phyloP scores from a whole-genome alignment of 108 stramenopile genomes.

The Schizochytrium sp. region DNA sequence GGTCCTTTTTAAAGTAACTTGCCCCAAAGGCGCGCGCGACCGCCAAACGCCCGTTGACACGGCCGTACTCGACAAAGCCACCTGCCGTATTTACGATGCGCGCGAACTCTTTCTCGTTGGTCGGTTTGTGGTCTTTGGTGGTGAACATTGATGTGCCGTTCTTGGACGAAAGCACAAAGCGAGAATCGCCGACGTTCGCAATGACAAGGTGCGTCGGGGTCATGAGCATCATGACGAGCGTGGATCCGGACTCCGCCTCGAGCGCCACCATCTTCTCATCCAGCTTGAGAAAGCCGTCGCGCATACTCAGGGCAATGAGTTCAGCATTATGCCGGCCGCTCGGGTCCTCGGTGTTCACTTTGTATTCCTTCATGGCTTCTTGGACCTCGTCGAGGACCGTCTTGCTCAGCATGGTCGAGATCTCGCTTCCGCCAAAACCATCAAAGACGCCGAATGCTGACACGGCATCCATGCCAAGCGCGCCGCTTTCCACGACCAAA shows the following conservation, averaged over 20 bases:
- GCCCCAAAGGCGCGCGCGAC: neutral
- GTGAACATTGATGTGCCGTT: neutral
- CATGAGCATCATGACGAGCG: neutral
- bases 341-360: neutral
- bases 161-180: neutral
- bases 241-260: neutral
- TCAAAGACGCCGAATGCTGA: neutral
- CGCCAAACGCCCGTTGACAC: neutral
- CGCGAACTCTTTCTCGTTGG: neutral
- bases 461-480: neutral
- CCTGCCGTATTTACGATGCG: neutral
- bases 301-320: neutral
- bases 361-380: neutral
- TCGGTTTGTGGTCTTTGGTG: neutral
- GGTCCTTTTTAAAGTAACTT: neutral
- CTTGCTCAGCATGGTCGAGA: neutral
- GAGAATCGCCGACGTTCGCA: neutral
- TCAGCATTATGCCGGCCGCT: neutral
- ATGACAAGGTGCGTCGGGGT: neutral
- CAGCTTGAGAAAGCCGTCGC: neutral
- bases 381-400: neutral
- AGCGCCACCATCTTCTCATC: neutral
- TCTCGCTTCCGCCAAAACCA: neutral
- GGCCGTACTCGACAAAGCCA: neutral
- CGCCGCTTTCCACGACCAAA: neutral